Evolutionary conservation across 257 asterid genomes (phyloP), one percentile per base, ranked within the genome.

Genomic region (Nicotiana benthamiana): DNA sequence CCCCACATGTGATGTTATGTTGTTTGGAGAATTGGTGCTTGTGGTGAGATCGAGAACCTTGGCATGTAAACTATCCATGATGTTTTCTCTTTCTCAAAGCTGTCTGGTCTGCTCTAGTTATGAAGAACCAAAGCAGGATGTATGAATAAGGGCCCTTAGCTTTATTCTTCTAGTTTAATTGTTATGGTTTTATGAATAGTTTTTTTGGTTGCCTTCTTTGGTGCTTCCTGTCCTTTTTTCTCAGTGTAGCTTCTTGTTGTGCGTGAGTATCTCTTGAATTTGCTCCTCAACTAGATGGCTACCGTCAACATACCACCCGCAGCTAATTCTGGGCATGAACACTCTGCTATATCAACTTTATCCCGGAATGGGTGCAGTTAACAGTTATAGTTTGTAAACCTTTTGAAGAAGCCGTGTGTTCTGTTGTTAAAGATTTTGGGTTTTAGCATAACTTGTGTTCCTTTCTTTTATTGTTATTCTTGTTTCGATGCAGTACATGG

Each of bases 401-500:
- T 22, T 70, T 22, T 43, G 77, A 70, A 22, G 59, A 46, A 43
- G 60, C n/a, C 24, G 15, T 70, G 76, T 43, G 77, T 46, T 70
- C 48, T 32, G 46, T 43, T 70, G 26, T 43, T 43, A 12, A 70
- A 43, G 77, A 13, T 70, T 43, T 46, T 43, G 15, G 18, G 59
- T 13, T 43, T 43, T 70, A 22, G 22, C 20, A 22, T 70, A 22
- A 70, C 60, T 22, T 16, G 28, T 80, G 78, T 68, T 15, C 61
- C 79, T 48, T 74, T 51, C 79, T 8, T 74, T 48, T 74, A 32
- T 74, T 74, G 26, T 74, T 74, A 15, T 48, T 48, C 24, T 48
- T 74, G 62, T 36, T 74, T 74, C 83, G 79, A 68, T 81, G 81
- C 83, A 94, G 98, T 88, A 67, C 96, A 94, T 87, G 98, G 91